phyloP scores from a whole-genome alignment of 768 basidiomycete species.

The Multifurca ochricompacta region DNA sequence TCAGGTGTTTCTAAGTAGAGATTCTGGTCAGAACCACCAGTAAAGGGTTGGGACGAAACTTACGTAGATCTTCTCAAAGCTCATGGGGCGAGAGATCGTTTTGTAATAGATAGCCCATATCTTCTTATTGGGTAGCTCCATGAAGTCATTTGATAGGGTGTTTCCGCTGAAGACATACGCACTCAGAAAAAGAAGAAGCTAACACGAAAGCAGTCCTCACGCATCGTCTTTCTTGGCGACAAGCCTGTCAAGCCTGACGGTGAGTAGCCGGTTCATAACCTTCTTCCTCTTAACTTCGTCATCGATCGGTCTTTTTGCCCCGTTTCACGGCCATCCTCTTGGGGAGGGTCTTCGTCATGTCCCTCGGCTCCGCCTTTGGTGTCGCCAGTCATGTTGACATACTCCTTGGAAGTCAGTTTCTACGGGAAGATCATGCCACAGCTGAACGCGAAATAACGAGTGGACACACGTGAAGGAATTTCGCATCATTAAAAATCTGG shows the following conservation, averaged over 20 bases:
- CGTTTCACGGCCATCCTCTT: conserved; percentile 32
- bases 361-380: conserved; percentile 32
- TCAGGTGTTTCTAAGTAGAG: conserved; percentile 61
- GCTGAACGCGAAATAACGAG: background rate
- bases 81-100: conserved; percentile 70
- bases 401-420: conserved; percentile 45
- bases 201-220: conserved; percentile 35
- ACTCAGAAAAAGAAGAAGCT: conserved; percentile 1
- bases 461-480: conserved; percentile 60
- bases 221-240: conserved; percentile 61
- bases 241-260: conserved; percentile 61
- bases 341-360: conserved; percentile 26
- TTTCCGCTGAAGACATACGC: conserved; percentile 44
- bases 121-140: conserved; percentile 76
- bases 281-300: conserved; percentile 47
- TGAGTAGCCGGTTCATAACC: conserved; percentile 55
- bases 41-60: conserved; percentile 27
- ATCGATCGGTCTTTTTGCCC: conserved; percentile 37
- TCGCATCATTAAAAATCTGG: conserved; percentile 75
- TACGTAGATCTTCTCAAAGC: conserved; percentile 70
- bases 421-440: conserved; percentile 22
- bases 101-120: conserved; percentile 76
- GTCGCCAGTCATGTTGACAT: conserved; percentile 37
- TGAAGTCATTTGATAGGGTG: conserved; percentile 64
- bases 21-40: background rate